phyloP scores from a whole-genome alignment of 1,284 basidiomycete genomes.

The Volvariella volvacea region DNA sequence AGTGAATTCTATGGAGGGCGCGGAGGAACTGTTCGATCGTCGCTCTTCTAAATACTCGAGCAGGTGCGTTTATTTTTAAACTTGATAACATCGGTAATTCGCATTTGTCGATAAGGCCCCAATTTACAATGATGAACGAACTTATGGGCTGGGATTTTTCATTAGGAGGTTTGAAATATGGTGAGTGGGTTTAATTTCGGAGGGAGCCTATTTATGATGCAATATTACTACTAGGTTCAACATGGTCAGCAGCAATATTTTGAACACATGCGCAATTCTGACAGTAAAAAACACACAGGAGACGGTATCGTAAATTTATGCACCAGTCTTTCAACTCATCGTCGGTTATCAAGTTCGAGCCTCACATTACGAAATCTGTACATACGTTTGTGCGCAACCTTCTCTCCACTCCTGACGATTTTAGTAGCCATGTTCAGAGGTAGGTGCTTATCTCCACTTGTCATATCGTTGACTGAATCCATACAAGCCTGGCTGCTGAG shows the following conservation, averaged over 20 bases:
- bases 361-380: neutral
- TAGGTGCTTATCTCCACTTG: neutral
- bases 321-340: constrained; percentile 6
- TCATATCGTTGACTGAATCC: too few species aligned
- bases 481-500: constrained; percentile 8
- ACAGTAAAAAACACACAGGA: constrained; percentile 14
- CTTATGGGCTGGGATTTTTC: constrained; percentile 7
- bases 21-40: too few species aligned
- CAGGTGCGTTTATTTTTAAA: too few species aligned
- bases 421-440: neutral
- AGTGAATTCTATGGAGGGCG: too few species aligned
- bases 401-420: constrained; percentile 2
- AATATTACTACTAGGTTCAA: too few species aligned
- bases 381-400: neutral
- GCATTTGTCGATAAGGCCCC: constrained; percentile 1
- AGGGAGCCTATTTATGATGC: too few species aligned
- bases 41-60: too few species aligned
- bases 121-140: constrained; percentile 10
- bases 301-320: constrained; percentile 1
- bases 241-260: too few species aligned
- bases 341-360: constrained; percentile 1
- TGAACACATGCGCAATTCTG: too few species aligned
- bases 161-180: constrained; percentile 4
- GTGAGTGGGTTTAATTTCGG: too few species aligned
- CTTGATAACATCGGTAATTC: constrained; percentile 5